Evolutionary conservation across 306 rosid genomes (phyloP), one percentile per base, ranked within the genome.

Genomic region (Cucumis sativus): DNA sequence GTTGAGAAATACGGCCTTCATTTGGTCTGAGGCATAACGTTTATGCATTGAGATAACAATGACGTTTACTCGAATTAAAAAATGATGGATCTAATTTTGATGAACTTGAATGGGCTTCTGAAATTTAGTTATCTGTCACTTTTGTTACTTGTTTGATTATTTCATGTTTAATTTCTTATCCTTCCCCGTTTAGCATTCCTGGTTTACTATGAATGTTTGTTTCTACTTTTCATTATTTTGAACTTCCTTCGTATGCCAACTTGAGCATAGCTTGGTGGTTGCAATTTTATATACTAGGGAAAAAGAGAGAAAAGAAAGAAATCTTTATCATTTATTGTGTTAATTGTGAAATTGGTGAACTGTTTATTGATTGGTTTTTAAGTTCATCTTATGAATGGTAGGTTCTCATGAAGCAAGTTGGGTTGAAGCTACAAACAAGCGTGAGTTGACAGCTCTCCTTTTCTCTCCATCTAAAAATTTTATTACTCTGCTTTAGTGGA

Each of bases 361-460:
- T 72, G 11, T 45, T 72, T 72, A 47, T 72, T 20, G 20, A n/a
- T 28, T 45, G 17, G 25, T 55, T 28, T 8, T 74, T 7, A 74
- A 16, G 10, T 52, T 74, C 41, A 30, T 84, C 84, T 66, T 43
- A 30, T 77, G 77, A 79, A 78, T 66, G 80, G 71, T 83, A 95
- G 98, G 96, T 95, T 78, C 97, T 95, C 80, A 76, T 76, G 51
- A 92, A 92, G 86, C 98, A 92, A 88, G 95, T 91, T 72, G 93
- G 97, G 77, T 88, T 95, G 74, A 87, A 78, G 82, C 90, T 95
- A 60, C 92, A 84, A 75, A 92, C 85, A 56, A 88, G 87, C 84
- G 97, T 95, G 87, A 90, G 93, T 83, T 77, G 73, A 57, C 72
- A 51, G n/a, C 63, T 45, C 41, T 62, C 4, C 39, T 30, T 47